Percentiles rank a stretch among this genome's conserved stretches.
Evolutionary conservation across 2,329 filamentous ascomycete species (phyloP).

Genomic region (Penicillium glabrum): DNA sequence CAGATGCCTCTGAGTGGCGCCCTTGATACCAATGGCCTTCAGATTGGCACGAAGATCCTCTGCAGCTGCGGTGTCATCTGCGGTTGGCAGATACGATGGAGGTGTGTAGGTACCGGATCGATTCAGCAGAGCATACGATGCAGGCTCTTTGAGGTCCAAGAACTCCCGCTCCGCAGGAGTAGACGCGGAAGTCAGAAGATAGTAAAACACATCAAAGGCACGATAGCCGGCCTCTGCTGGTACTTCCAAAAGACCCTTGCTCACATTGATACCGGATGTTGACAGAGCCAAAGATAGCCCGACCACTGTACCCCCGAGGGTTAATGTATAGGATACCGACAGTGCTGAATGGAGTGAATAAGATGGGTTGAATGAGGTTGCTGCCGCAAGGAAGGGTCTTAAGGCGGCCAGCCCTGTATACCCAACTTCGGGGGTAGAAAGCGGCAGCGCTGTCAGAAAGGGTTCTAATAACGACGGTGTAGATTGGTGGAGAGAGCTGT

Average conservation of each 20-base stretch:
- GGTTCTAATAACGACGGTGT: slow-evolving; percentile 80
- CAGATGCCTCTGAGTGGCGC: slow-evolving; percentile 74
- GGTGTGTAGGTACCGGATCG: slow-evolving; percentile 83
- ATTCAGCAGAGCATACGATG: slow-evolving; percentile 74
- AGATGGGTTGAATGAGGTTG: slow-evolving; percentile 87
- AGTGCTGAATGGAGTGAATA: slow-evolving; percentile 77
- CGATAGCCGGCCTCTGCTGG: slow-evolving; percentile 78
- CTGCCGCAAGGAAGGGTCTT: slow-evolving; percentile 80
- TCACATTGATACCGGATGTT: slow-evolving; percentile 82
- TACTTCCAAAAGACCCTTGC: slow-evolving; percentile 75
- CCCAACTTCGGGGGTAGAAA: slow-evolving; percentile 72
- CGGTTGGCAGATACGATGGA: slow-evolving; percentile 84
- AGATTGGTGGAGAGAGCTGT: slow-evolving; percentile 82
- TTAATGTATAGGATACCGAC: slow-evolving; percentile 77
- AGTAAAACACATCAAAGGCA: slow-evolving; percentile 98
- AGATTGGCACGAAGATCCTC: slow-evolving; percentile 88
- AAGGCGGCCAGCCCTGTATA: slow-evolving; percentile 79
- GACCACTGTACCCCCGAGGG: slow-evolving; percentile 74
- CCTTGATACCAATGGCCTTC: slow-evolving; percentile 92
- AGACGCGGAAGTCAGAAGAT: slow-evolving; percentile 87
- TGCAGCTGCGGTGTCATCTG: slow-evolving; percentile 86
- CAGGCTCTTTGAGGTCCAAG: slow-evolving; percentile 73
- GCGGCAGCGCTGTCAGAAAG: slow-evolving; percentile 77
- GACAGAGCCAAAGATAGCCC: slow-evolving; percentile 76
- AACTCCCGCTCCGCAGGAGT: slow-evolving; percentile 87